phyloP scores from a whole-genome alignment of 192 early-diverging fungal species.

The Mortierella claussenii region DNA sequence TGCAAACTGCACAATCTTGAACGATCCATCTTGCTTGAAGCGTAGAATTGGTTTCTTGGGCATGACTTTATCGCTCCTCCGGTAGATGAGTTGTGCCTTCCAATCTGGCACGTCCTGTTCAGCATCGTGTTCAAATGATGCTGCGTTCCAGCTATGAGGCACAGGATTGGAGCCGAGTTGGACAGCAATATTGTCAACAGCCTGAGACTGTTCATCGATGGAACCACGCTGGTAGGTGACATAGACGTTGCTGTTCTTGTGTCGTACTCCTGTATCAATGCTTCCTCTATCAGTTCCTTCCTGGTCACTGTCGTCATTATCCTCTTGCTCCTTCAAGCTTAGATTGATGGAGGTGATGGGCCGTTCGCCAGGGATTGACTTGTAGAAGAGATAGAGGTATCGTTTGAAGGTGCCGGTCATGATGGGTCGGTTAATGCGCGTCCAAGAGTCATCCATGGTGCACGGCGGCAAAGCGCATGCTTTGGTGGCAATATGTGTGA shows the following conservation, averaged over 20 bases:
- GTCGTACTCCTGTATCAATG: conserved; percentile 35
- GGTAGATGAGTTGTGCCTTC: conserved; percentile 39
- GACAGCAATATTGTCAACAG: conserved; percentile 37
- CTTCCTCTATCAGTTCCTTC: conserved; percentile 4
- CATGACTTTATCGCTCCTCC: conserved; percentile 8
- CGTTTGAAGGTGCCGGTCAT: conserved; percentile 42
- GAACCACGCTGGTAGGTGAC: conserved; percentile 21
- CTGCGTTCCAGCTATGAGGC: conserved; percentile 27
- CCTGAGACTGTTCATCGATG: conserved; percentile 1
- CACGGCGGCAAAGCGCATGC: conserved; percentile 33
- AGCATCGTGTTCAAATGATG: conserved; percentile 5
- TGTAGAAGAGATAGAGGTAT: conserved; percentile 51
- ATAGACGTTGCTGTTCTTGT: conserved; percentile 37
- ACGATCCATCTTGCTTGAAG: conserved; percentile 52
- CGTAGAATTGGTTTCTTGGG: conserved; percentile 26
- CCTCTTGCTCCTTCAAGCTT: conserved; percentile 4
- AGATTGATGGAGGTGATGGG: conserved; percentile 32
- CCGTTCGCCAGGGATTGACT: conserved; percentile 37
- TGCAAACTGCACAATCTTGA: conserved; percentile 61
- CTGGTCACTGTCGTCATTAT: not conserved
- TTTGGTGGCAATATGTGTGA: conserved; percentile 51
- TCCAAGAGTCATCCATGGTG: conserved; percentile 45
- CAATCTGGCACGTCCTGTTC: conserved; percentile 27
- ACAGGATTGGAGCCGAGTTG: conserved; percentile 31
- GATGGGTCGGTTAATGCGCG: conserved; percentile 51